Base-by-base conservation (phyloP, 2,329 filamentous ascomycete species). In the Cercospora sesami region DNA sequence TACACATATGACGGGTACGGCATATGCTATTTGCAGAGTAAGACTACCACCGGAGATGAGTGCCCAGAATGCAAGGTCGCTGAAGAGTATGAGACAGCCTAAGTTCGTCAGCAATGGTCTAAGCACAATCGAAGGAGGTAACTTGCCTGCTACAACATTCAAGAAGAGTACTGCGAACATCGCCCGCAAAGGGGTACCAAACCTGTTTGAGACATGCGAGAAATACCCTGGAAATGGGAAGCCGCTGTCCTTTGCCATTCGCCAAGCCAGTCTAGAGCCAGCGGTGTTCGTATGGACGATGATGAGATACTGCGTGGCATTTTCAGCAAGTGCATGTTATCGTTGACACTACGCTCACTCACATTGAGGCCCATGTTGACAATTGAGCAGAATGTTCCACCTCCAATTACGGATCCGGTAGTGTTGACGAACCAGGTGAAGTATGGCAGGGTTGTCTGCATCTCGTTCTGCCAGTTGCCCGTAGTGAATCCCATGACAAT, bases 401-500 rank as follows among this genome's bases (percentile, higher is more conserved):
- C 63, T 18, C 63, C 63, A 18, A 58, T 58, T 12, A 64, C 63
- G 30, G 63, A 59, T 57, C 28, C 39, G n/a, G 63, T 64, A 10
- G 57, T 55, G 14, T 64, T 48, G 53, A 59, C 31, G 31, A 64
- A 64, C 63, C 63, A 64, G n/a, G 31, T 64, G 31, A 64, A 64
- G 33, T 59, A 64, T n/a, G 63, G 63, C 33, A 58, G 26, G 10
- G 51, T 58, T 16, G 63, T 59, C 33, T 64, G 26, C 51, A 64
- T 55, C 30, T 64, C 63, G 10, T 18, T 36, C 12, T 42, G 48
- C 63, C 63, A 64, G 33, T 64, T 59, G 30, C 63, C 63, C 3
- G 63, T 64, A 28, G 63, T 64, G 63, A 64, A 64, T 3, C 63
- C 53, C 63, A 64, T 64, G 9, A 64, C 45, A 30, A 64, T 64